Evolutionary conservation across 129 eudicot species (phyloP).

Genomic region (Daucus carota): DNA sequence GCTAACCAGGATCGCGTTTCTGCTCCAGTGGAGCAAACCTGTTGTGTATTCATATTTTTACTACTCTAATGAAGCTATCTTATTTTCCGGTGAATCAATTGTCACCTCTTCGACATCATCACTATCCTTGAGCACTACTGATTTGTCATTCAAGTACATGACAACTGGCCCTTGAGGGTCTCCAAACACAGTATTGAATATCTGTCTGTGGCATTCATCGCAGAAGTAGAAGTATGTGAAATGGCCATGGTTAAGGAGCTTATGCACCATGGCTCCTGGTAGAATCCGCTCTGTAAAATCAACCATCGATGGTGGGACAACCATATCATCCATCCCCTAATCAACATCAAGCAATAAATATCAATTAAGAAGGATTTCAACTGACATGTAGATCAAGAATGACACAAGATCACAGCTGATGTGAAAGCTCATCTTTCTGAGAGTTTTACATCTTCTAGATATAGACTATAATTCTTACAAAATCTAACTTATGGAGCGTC

Average conservation of each 20-base stretch:
- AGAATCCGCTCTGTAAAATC: conserved; percentile 59
- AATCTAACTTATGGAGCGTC: not conserved
- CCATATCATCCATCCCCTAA: conserved; percentile 79
- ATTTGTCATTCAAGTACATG: conserved; percentile 20
- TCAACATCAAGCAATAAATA: conserved; percentile 3
- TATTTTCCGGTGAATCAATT: conserved; percentile 19
- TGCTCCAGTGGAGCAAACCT: conserved; percentile 25
- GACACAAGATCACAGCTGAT: not conserved
- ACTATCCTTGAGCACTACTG: conserved; percentile 14
- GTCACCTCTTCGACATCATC: conserved; percentile 29
- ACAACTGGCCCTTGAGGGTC: conserved; percentile 71
- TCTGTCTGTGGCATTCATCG: conserved; percentile 88
- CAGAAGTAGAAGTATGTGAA: conserved; percentile 83
- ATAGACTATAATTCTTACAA: not conserved
- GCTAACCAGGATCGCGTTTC: not conserved
- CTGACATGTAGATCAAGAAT: not conserved
- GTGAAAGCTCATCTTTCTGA: not conserved
- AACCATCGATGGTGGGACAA: conserved; percentile 71
- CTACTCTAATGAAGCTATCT: conserved; percentile 29
- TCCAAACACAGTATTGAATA: conserved; percentile 60
- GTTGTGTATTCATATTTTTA: conserved; percentile 27
- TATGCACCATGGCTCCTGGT: conserved; percentile 84
- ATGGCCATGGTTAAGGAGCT: conserved; percentile 80
- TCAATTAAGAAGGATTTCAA: not conserved
- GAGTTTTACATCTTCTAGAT: not conserved